A percentile compares a stretch with the other conserved stretches of the same genome.
These are phyloP conservation scores for Erodium maritimum DNA, from an alignment of 345 rosid genomes.

Conservation along the genomic window DNA sequence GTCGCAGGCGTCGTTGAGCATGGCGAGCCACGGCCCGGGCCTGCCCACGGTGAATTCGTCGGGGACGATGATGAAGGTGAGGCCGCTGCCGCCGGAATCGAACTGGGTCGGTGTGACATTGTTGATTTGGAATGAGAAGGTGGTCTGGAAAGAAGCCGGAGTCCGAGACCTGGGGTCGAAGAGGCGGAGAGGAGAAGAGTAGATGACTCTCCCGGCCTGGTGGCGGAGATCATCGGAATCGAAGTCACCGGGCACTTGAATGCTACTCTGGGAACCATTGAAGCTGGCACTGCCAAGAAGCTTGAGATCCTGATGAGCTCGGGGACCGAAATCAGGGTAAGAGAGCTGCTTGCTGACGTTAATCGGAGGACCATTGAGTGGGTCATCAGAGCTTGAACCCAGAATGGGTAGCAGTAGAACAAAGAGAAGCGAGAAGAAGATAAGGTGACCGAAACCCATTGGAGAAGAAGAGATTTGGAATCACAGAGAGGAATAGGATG, in stretches of 20 bases:
- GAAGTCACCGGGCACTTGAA: constrained; percentile 34
- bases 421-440: too few species aligned
- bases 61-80: constrained; percentile 38
- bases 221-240: constrained; percentile 23
- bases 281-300: constrained; percentile 34
- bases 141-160: constrained; percentile 30
- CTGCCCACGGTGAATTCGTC: constrained; percentile 46
- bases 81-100: constrained; percentile 28
- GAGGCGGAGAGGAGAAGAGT: constrained; percentile 31
- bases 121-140: constrained; percentile 33
- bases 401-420: too few species aligned
- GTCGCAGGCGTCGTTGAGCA: constrained; percentile 48
- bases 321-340: constrained; percentile 29
- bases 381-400: background rate
- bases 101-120: constrained; percentile 8
- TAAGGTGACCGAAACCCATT: too few species aligned
- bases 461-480: too few species aligned
- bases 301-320: constrained; percentile 17
- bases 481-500: too few species aligned
- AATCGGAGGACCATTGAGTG: constrained; percentile 13
- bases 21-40: constrained; percentile 41
- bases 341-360: constrained; percentile 25
- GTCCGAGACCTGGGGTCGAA: constrained; percentile 21
- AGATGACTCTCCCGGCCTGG: constrained; percentile 35
- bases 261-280: constrained; percentile 12